Evolutionary conservation across 768 basidiomycete genomes (phyloP), one percentile per base, ranked within the genome.

Genomic region (Tricholomella constricta): DNA sequence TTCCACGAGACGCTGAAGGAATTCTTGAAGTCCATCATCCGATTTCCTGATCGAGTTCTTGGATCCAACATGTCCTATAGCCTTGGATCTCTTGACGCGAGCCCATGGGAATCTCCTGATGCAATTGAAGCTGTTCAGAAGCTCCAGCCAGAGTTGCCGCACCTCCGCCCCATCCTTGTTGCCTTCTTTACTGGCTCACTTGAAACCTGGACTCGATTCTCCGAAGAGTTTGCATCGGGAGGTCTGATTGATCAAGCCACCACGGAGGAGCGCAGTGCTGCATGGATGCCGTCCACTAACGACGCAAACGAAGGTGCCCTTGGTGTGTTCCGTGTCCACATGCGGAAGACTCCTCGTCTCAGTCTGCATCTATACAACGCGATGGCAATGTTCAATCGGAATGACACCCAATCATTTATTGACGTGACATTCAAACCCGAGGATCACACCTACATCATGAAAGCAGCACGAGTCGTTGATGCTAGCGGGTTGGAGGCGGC

Each of bases 251-350:
- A 66, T 51, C 26, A 46, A 23, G 49, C 56, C 4, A 61, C 61
- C 2, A 35, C 47, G 0, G 60, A 58, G 23, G 66, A 71, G 46
- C 40, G 40, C 3, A 45, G 56, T 3, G 23, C 46, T n/a, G 63
- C 65, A 12, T 71, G 58, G 56, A 60, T 72, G 56, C 64, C 66
- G 6, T 10, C 66, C 1, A 69, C 66, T n/a, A 72, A 70, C 54
- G 66, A 71, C 52, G 55, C 51, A 0, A 69, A 69, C 53, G 69
- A 72, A 59, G 64, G 69, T 7, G 54, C 53, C 3, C 54, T 71
- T 14, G 64, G 70, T 3, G 27, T 42, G 3, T 62, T 59, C 40
- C 59, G 64, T 17, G 56, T 64, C 4, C 11, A 40, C 14, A 51
- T 64, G 11, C 56, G 59, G 8, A 36, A 29, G 19, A 55, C 40